Evolutionary conservation across 2,329 filamentous ascomycete species (phyloP).

Genomic region (Phialemonium atrogriseum): DNA sequence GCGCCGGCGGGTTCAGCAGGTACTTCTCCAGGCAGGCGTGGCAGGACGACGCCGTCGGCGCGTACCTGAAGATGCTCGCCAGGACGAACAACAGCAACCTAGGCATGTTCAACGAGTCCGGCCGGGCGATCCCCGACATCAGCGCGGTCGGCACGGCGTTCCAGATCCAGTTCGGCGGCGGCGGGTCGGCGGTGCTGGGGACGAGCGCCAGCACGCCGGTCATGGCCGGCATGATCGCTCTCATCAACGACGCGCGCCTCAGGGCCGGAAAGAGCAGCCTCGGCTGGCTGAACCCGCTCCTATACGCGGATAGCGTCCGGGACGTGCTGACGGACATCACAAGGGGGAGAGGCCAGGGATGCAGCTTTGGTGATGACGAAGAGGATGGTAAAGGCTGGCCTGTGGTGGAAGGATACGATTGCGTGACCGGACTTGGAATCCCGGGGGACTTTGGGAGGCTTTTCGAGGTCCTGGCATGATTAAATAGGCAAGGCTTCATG

Average conservation of each 20-base stretch:
- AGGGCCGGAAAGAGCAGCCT: conserved; percentile 36
- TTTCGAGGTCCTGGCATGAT: conserved; percentile 1
- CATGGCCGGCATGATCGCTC: conserved; percentile 43
- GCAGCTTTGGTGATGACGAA: conserved; percentile 22
- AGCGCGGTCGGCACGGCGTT: conserved; percentile 52
- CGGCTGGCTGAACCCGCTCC: conserved; percentile 44
- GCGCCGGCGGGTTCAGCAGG: conserved; percentile 44
- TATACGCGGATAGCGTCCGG: conserved; percentile 33
- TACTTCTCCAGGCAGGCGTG: conserved; percentile 37
- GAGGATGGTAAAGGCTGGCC: conserved; percentile 34
- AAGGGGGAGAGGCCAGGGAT: conserved; percentile 30
- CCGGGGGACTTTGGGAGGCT: conserved; percentile 32
- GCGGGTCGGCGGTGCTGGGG: conserved; percentile 23
- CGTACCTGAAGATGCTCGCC: conserved; percentile 25
- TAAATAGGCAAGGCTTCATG: too few relatives aligned
- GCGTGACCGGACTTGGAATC: conserved; percentile 41
- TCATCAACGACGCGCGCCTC: conserved; percentile 46
- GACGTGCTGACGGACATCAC: conserved; percentile 32
- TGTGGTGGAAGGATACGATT: conserved; percentile 35
- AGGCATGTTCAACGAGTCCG: conserved; percentile 34
- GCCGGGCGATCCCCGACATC: conserved; percentile 43
- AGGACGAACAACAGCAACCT: conserved; percentile 23
- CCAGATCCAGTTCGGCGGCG: conserved; percentile 22
- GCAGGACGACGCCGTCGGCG: conserved; percentile 31
- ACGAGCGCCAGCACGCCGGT: conserved; percentile 47